Evolutionary conservation across 129 eudicot genomes (phyloP).

Genomic region (Centrapalus pauciflorus): DNA sequence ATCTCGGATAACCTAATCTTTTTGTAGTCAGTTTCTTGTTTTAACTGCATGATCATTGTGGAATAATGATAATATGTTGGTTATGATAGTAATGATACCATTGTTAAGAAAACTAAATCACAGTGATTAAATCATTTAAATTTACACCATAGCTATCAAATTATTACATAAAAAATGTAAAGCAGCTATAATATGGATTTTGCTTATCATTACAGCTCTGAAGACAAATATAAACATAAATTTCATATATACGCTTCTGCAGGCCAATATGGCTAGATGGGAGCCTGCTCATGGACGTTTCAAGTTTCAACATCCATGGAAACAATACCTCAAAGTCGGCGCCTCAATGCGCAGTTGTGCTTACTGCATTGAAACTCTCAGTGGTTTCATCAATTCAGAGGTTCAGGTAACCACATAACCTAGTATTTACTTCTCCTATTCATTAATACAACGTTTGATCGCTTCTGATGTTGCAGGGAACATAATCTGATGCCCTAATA

Average conservation of each 20-base stretch:
- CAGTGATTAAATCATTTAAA: not conserved
- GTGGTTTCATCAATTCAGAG: slow-evolving; percentile 50
- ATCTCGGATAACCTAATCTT: not conserved
- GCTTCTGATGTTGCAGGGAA: no score
- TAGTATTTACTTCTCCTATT: not conserved
- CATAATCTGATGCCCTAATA: no score
- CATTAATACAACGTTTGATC: no score
- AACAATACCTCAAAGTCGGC: slow-evolving; percentile 71
- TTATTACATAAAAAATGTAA: no score
- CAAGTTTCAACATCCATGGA: slow-evolving; percentile 86
- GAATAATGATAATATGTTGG: no score
- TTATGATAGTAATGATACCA: no score
- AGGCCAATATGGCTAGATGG: slow-evolving; percentile 92
- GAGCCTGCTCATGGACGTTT: slow-evolving; percentile 85
- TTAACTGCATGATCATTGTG: no score
- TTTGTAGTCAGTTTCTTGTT: no score
- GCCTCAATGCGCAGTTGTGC: slow-evolving; percentile 75
- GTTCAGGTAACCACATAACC: slow-evolving; percentile 38
- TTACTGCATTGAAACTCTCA: slow-evolving; percentile 65
- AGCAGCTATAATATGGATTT: no score
- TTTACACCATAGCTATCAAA: no score
- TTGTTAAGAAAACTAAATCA: not conserved
- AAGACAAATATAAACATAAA: not conserved
- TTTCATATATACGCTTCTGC: not conserved
- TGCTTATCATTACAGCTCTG: no score